phyloP scores from a whole-genome alignment of 73 alveolate genomes.

The Tetrahymena malaccensis region DNA sequence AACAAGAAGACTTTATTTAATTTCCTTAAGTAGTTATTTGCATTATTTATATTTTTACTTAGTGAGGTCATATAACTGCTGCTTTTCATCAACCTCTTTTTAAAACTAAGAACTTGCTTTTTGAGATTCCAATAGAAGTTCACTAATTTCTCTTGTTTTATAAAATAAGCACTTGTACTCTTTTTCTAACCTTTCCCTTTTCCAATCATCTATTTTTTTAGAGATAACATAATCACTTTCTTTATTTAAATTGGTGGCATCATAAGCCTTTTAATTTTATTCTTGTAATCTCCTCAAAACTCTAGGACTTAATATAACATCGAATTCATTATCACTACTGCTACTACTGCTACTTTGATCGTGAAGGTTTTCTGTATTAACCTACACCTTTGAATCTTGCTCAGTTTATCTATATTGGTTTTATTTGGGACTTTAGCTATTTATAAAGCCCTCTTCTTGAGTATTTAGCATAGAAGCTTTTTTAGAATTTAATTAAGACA shows the following conservation, averaged over 20 bases:
- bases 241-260: not conserved
- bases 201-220: not conserved
- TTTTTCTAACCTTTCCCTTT: not conserved
- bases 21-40: not conserved
- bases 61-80: not conserved
- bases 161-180: not conserved
- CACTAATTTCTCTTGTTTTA: not conserved
- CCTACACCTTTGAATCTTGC: not conserved
- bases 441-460: not conserved
- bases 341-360: not conserved
- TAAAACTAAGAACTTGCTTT: not conserved
- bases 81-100: not conserved
- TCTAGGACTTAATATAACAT: not conserved
- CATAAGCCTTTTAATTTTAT: not conserved
- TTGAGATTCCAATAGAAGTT: not conserved
- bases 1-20: not conserved
- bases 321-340: not conserved
- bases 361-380: not conserved
- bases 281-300: not conserved
- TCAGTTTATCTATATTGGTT: not conserved
- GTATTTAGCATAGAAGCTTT: not conserved
- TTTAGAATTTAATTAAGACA: not conserved
- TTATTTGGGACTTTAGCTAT: not conserved
- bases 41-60: not conserved
- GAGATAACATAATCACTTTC: not conserved